These are phyloP conservation scores for Epichloe sp. DNA, from an alignment of 2,329 filamentous ascomycete species.

Conservation along the genomic window DNA sequence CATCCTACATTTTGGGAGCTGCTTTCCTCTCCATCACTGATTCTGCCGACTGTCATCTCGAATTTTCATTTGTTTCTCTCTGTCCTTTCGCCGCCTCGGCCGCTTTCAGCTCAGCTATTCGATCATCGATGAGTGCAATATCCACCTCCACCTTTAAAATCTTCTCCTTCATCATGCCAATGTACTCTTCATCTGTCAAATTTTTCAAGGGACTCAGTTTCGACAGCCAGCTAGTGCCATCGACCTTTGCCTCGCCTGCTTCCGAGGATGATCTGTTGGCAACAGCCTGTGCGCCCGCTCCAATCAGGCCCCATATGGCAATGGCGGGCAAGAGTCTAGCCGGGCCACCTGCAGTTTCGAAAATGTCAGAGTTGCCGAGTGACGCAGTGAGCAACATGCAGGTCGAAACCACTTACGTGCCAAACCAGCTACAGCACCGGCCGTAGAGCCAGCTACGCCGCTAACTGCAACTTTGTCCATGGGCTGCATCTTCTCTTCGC, in stretches of 20 bases:
- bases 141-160: constrained; percentile 59
- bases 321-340: constrained; percentile 39
- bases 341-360: constrained; percentile 30
- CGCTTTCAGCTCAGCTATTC: constrained; percentile 36
- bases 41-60: too few species aligned
- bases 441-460: constrained; percentile 55
- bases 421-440: constrained; percentile 46
- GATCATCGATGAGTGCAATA: constrained; percentile 66
- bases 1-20: too few species aligned
- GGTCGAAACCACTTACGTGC: constrained; percentile 30
- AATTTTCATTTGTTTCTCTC: neutral
- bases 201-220: constrained; percentile 60
- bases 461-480: constrained; percentile 54
- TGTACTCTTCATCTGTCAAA: constrained; percentile 61
- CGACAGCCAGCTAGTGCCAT: constrained; percentile 32
- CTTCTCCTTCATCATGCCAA: constrained; percentile 56
- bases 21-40: too few species aligned
- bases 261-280: constrained; percentile 18
- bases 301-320: constrained; percentile 32
- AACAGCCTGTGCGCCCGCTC: constrained; percentile 26
- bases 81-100: neutral
- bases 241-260: constrained; percentile 21
- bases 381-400: neutral
- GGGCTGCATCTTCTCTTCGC: constrained; percentile 37
- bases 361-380: neutral